A percentile compares a stretch with the other conserved stretches of the same genome.
These are phyloP conservation scores for Penicillium angulare DNA, from an alignment of 495 filamentous ascomycete species.

Conservation along the genomic window DNA sequence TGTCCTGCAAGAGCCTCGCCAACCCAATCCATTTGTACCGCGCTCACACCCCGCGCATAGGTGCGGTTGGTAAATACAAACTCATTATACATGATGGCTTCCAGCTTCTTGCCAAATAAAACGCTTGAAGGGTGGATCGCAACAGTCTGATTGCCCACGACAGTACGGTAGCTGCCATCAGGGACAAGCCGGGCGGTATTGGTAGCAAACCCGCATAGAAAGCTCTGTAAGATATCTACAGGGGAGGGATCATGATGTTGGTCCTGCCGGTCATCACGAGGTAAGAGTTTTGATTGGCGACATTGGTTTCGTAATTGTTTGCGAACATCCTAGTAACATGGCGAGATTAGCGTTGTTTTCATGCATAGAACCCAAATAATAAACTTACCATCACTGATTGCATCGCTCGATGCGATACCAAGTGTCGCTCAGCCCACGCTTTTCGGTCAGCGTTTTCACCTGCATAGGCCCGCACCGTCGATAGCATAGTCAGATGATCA, in stretches of 20 bases:
- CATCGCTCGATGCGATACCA: slow-evolving; percentile 83
- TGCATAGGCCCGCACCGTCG: slow-evolving; percentile 77
- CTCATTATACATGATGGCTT: slow-evolving; percentile 95
- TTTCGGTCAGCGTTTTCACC: slow-evolving; percentile 70
- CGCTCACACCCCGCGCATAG: slow-evolving; percentile 86
- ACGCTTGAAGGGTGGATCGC: slow-evolving; percentile 87
- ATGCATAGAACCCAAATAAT: neutral
- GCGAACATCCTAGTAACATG: slow-evolving; percentile 62
- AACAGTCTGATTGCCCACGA: slow-evolving; percentile 80
- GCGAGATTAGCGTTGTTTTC: neutral
- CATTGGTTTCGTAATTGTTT: slow-evolving; percentile 78
- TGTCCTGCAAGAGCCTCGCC: slow-evolving; percentile 58
- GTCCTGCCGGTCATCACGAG: slow-evolving; percentile 13
- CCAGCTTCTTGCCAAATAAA: slow-evolving; percentile 80
- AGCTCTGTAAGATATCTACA: slow-evolving; percentile 67
- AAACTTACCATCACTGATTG: slow-evolving; percentile 64
- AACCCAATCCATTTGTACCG: slow-evolving; percentile 85
- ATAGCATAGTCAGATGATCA: slow-evolving; percentile 84
- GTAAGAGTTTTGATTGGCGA: slow-evolving; percentile 42
- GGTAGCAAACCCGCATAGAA: slow-evolving; percentile 74
- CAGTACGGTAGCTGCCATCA: slow-evolving; percentile 82
- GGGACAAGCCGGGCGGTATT: slow-evolving; percentile 82
- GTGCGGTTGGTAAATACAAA: slow-evolving; percentile 92
- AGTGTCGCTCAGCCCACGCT: slow-evolving; percentile 73
- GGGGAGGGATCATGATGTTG: slow-evolving; percentile 30